phyloP scores from a whole-genome alignment of 768 basidiomycete genomes.

The Leccinum variicolor region DNA sequence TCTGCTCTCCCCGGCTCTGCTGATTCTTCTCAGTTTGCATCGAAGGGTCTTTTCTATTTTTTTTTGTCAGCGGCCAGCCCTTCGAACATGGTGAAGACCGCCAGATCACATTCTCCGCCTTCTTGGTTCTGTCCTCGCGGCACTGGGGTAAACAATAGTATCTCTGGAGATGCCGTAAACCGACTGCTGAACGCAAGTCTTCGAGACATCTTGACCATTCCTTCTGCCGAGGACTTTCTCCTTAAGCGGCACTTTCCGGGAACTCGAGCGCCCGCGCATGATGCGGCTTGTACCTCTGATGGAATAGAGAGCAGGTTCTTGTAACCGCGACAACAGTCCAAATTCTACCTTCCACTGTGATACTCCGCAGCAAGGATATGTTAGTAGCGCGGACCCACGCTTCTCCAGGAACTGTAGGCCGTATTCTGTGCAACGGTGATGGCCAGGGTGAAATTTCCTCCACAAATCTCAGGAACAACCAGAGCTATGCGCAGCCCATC shows the following conservation, averaged over 20 bases:
- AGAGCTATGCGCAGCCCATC: too few relatives aligned
- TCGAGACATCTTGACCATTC: not conserved
- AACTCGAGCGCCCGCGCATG: slow-evolving; percentile 10
- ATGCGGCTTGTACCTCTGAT: not conserved
- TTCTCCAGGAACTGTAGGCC: not conserved
- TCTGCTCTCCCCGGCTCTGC: not conserved
- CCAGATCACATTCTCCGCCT: not conserved
- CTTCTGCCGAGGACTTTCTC: slow-evolving; percentile 4
- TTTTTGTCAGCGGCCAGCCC: not conserved
- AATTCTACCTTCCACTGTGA: not conserved
- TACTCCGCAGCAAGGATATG: not conserved
- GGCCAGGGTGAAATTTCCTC: not conserved
- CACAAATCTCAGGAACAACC: not conserved
- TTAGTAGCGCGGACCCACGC: not conserved
- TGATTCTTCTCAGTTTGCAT: not conserved
- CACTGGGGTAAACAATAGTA: not conserved
- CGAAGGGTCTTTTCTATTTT: not conserved
- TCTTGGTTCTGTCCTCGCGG: not conserved
- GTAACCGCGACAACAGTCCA: not conserved
- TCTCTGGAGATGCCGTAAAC: not conserved
- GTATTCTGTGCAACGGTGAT: not conserved
- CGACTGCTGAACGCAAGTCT: not conserved
- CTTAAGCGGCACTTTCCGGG: slow-evolving; percentile 63
- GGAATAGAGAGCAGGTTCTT: not conserved
- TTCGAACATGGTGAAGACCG: not conserved